phyloP scores from a whole-genome alignment of 2,329 filamentous ascomycete species.

The Venturia asperata region DNA sequence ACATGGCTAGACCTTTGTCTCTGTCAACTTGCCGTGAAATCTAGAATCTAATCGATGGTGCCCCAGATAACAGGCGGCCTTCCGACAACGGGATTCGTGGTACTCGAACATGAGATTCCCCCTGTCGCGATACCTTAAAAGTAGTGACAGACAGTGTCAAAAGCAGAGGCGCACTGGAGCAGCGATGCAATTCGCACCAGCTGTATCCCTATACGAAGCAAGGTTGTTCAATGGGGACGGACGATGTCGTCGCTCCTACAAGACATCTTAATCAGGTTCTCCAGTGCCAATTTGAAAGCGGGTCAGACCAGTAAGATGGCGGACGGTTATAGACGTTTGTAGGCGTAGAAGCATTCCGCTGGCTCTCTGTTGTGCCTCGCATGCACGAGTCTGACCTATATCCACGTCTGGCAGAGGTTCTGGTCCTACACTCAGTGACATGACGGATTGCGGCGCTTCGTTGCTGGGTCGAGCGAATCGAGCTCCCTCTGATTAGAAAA shows the following conservation, averaged over 20 bases:
- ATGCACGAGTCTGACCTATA: background rate
- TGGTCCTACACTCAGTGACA: background rate
- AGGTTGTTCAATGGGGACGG: background rate
- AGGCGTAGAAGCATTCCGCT: background rate
- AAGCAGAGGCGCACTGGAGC: background rate
- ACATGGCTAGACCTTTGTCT: too few species aligned
- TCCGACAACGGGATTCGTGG: background rate
- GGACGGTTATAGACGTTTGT: background rate
- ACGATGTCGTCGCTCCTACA: background rate
- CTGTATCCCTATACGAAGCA: background rate
- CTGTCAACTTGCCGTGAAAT: too few species aligned
- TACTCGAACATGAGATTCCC: background rate
- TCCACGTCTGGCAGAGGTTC: background rate
- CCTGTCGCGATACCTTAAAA: background rate
- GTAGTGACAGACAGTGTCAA: too few species aligned
- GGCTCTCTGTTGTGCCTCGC: background rate
- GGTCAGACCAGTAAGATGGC: background rate
- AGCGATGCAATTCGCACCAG: background rate
- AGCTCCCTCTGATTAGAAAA: background rate
- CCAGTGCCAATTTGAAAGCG: background rate
- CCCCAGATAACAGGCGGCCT: background rate
- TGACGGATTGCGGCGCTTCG: constrained; percentile 2
- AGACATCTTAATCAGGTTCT: background rate
- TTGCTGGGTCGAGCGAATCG: constrained; percentile 14
- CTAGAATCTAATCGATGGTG: too few species aligned